Conservation (phyloP, 208 protist genomes). For the Leishmania aethiopica region DNA sequence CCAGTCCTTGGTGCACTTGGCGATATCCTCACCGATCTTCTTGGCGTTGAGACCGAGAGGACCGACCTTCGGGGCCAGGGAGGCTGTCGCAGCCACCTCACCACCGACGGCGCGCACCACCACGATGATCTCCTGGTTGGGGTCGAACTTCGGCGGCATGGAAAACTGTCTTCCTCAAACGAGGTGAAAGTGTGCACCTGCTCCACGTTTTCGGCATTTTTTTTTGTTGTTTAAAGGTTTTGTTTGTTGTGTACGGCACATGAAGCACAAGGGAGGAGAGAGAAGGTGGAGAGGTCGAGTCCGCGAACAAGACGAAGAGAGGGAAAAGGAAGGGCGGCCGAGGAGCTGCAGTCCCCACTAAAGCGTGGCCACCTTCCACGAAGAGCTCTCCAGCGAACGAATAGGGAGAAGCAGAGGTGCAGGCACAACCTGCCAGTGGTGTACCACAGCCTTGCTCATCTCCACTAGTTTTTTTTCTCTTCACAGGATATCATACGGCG, state of each 20-base stretch:
- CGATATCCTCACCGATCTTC: slow-evolving; percentile 99
- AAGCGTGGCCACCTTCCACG: background rate
- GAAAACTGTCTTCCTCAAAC: slow-evolving; percentile 36
- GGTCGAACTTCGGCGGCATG: slow-evolving; percentile 99
- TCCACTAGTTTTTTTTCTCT: too few species aligned
- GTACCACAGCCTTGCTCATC: background rate
- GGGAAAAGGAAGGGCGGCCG: background rate
- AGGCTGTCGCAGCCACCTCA: slow-evolving; percentile 97
- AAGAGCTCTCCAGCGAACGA: background rate
- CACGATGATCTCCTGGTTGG: slow-evolving; percentile 95
- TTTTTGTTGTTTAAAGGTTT: background rate
- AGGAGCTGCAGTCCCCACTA: background rate
- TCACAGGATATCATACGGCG: background rate
- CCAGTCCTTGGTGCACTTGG: slow-evolving; percentile 98
- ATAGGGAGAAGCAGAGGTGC: slow-evolving; percentile 1
- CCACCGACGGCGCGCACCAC: slow-evolving; percentile 98
- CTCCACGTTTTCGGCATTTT: background rate
- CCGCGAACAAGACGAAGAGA: background rate
- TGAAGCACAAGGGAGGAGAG: background rate
- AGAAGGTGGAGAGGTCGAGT: background rate
- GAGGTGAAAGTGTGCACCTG: slow-evolving; percentile 26
- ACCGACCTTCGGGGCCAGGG: slow-evolving; percentile 99
- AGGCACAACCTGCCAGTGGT: background rate
- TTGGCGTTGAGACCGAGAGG: slow-evolving; percentile 99
- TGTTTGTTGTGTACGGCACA: background rate